These are phyloP conservation scores for Magnolia kwangsiensis DNA, from an alignment of 164 flowering plant genomes.

Conservation along the genomic window DNA sequence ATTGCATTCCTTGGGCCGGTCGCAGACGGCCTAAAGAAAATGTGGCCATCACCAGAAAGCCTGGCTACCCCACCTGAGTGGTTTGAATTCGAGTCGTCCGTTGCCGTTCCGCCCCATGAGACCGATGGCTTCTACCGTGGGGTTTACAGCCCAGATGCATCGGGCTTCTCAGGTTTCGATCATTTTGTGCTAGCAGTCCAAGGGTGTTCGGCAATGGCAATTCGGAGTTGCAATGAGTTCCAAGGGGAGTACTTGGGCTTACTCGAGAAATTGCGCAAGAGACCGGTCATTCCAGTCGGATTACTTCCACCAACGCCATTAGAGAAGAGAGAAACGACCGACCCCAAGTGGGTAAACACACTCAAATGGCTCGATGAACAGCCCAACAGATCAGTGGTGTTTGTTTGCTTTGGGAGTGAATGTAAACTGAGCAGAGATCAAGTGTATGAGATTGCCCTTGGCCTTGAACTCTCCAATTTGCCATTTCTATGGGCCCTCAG, in stretches of 20 bases:
- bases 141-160: neutral
- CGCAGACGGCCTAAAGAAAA: neutral
- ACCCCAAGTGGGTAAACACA: slow-evolving; percentile 26
- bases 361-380: slow-evolving; percentile 43
- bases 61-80: slow-evolving; percentile 31
- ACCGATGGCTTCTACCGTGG: neutral
- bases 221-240: slow-evolving; percentile 47
- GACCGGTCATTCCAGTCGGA: slow-evolving; percentile 54
- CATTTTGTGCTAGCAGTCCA: slow-evolving; percentile 23
- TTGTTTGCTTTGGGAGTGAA: slow-evolving; percentile 58
- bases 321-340: neutral
- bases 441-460: slow-evolving; percentile 43
- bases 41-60: slow-evolving; percentile 18
- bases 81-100: slow-evolving; percentile 29
- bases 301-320: slow-evolving; percentile 30
- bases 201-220: slow-evolving; percentile 32
- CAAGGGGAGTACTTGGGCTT: slow-evolving; percentile 52
- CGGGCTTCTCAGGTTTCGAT: slow-evolving; percentile 25
- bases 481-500: slow-evolving; percentile 56
- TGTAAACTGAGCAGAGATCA: slow-evolving; percentile 28
- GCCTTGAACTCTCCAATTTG: slow-evolving; percentile 44
- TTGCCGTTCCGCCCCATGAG: slow-evolving; percentile 18
- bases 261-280: slow-evolving; percentile 29
- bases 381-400: slow-evolving; percentile 33
- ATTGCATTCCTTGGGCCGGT: slow-evolving; percentile 14